Evolutionary conservation across 2,329 filamentous ascomycete species (phyloP), one percentile per base, ranked within the genome.

Genomic region (Colletotrichum coccodes): DNA sequence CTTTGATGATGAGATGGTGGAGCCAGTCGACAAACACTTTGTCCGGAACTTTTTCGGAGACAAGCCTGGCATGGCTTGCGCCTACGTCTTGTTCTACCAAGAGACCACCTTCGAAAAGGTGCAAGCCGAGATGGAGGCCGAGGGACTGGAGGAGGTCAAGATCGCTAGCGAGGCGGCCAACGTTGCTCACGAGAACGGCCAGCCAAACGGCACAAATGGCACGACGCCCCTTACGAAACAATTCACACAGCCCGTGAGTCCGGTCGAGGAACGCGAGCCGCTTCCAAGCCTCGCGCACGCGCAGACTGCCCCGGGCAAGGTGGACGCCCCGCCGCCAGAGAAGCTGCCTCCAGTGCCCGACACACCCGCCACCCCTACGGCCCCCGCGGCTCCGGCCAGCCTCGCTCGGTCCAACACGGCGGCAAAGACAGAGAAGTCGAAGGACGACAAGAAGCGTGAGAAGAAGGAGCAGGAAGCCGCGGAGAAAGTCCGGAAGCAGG

Each of bases 1-100:
- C 6, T 99, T 99, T 74, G 96, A 99, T 74, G 96, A 99, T 75
- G 96, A 99, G 81, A 94, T 98, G 90, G 96, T 99, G 5, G 96
- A 99, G 79, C 96, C 96, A 0, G 96, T 99, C 6, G 94, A 98
- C 79, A 98, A 98, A 80, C 91, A 93, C 77, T 99, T 97, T 76
- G 96, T 99, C 42, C 90, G 92, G 72, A 98, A 97, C 78, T 99
- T 99, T 81, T 99, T 99, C 75, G 96, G 96, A 18, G 96, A 98
- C 77, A 94, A 93, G 76, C 91, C 92, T 0, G 94, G 94, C 3
- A 89, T 97, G 79, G 96, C 96, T 11, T 98, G 95, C 75, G 96
- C 96, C 34, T 99, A 99, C 76, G 95, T 99, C 18, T 84, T 99
- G 11, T 99, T 99, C 79, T 99, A 99, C 81, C 96, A 98, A 78